Evolutionary conservation across 371 early-diverging fungal species (phyloP), one percentile per base, ranked within the genome.

Genomic region (Blakeslea trispora): DNA sequence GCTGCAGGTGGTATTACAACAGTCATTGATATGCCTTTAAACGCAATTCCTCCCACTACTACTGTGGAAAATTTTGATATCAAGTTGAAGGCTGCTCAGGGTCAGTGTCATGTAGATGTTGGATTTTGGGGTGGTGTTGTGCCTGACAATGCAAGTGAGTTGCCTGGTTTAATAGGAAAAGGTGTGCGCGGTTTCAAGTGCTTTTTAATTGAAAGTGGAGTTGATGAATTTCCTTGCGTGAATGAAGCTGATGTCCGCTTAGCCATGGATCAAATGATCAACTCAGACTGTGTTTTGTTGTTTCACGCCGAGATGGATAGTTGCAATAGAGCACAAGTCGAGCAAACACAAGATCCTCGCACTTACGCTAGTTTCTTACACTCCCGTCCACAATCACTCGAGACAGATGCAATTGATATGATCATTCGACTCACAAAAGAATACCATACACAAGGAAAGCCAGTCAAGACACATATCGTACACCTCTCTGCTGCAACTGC

Each of bases 181-280:
- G 91, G 91, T 34, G 90, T 88, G 32, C 81, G 88, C 45, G 91
- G 91, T 1, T 91, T 91, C 81, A 91, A 91, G 66, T 88, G 91
- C 61, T 91, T 91, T 71, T 71, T 91, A 71, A 90, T 90, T 60
- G 91, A 91, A 53, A 87, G 87, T 71, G 91, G 91, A 55, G 91
- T 91, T 1, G 90, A 86, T 54, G 91, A 91, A 68, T 91, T 91
- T 73, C 91, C 91, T 39, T 87, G 86, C 24, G 91, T 91, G 48
- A 79, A 83, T 50, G 90, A 89, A 53, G 72, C 71, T 21, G 82
- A 91, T 61, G 79, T 90, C 28, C 71, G 85, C 21, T 56, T 65
- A 14, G 91, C 91, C 0, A 87, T 89, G 88, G 74, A 85, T 28
- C 74, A 84, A 60, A 55, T 79, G 66, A 56, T 63, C 34, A 57